A percentile compares a stretch with the other conserved stretches of the same genome.
Evolutionary conservation across 805 yeast species (phyloP).

Genomic region (Spathaspora sp.): DNA sequence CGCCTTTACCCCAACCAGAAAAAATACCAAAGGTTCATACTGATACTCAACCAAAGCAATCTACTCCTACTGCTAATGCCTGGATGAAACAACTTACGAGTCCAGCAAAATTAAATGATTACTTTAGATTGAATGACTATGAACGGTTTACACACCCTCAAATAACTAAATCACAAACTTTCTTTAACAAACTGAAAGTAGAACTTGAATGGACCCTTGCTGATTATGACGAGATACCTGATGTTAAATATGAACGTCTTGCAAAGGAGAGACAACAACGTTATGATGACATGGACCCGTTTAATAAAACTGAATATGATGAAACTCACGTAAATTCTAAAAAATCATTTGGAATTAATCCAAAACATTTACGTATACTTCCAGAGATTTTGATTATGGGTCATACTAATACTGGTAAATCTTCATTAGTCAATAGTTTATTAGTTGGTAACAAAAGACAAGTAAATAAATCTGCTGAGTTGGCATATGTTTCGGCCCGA

Average conservation of each 20-base stretch:
- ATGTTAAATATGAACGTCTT: constrained; percentile 34
- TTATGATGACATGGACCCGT: constrained; percentile 18
- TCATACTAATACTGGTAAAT: constrained; percentile 83
- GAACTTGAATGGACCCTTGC: constrained; percentile 60
- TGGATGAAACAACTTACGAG: constrained; percentile 12
- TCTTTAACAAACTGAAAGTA: constrained; percentile 45
- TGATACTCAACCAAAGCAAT: too few species aligned
- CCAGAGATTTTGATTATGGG: constrained; percentile 82
- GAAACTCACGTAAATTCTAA: constrained; percentile 13
- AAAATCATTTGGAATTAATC: constrained; percentile 27
- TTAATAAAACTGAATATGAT: constrained; percentile 18
- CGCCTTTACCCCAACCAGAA: neutral
- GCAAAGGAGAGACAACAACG: constrained; percentile 13
- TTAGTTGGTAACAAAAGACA: constrained; percentile 34
- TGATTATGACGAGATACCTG: constrained; percentile 55
- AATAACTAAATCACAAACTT: constrained; percentile 19
- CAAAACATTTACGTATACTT: constrained; percentile 28
- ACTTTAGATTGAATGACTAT: constrained; percentile 16
- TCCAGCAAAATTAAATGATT: constrained; percentile 19
- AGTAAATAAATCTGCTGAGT: constrained; percentile 18
- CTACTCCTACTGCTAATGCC: neutral
- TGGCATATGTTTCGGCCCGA: constrained; percentile 51
- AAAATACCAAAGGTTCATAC: neutral
- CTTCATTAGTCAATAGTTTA: constrained; percentile 65
- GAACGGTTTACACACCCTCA: constrained; percentile 10